Evolutionary conservation across 129 eudicot species (phyloP).

Genomic region (Artemisia argyi): DNA sequence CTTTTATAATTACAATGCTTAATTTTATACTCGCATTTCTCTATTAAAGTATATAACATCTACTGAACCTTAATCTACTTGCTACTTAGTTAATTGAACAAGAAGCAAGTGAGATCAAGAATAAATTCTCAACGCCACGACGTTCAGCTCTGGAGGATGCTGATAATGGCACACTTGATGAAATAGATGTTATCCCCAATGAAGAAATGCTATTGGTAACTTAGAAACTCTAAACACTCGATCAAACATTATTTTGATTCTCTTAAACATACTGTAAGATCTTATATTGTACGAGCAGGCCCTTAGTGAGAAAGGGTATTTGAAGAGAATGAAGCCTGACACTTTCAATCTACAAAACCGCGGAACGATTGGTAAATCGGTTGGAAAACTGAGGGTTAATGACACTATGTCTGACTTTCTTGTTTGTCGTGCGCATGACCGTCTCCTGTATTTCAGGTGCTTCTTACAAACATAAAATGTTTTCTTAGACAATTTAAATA

Average conservation of each 20-base stretch:
- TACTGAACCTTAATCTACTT: slow-evolving; percentile 11
- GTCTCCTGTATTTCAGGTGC: slow-evolving; percentile 87
- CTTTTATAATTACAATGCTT: not conserved
- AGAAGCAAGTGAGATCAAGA: slow-evolving; percentile 88
- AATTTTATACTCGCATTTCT: not conserved
- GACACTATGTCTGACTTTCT: slow-evolving; percentile 93
- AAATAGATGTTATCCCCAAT: slow-evolving; percentile 90
- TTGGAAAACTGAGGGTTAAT: slow-evolving; percentile 86
- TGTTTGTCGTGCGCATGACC: slow-evolving; percentile 89
- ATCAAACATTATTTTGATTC: not conserved
- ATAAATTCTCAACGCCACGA: slow-evolving; percentile 78
- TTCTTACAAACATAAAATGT: slow-evolving; percentile 7
- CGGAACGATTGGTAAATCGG: slow-evolving; percentile 98
- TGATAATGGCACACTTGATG: slow-evolving; percentile 81
- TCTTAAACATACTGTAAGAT: slow-evolving; percentile 12
- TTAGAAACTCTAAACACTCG: not conserved
- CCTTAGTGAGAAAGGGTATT: slow-evolving; percentile 94
- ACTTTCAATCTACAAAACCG: slow-evolving; percentile 89
- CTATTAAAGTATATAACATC: slow-evolving; percentile 3
- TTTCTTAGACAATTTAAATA: not conserved
- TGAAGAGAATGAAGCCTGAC: slow-evolving; percentile 89
- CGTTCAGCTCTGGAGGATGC: slow-evolving; percentile 86
- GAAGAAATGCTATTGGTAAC: slow-evolving; percentile 93
- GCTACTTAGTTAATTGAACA: slow-evolving; percentile 75
- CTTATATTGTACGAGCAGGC: slow-evolving; percentile 48